A percentile compares a stretch with the other conserved stretches of the same genome.
Conservation (phyloP, 148 eudicot genomes). For the Rhododendron henanense region DNA sequence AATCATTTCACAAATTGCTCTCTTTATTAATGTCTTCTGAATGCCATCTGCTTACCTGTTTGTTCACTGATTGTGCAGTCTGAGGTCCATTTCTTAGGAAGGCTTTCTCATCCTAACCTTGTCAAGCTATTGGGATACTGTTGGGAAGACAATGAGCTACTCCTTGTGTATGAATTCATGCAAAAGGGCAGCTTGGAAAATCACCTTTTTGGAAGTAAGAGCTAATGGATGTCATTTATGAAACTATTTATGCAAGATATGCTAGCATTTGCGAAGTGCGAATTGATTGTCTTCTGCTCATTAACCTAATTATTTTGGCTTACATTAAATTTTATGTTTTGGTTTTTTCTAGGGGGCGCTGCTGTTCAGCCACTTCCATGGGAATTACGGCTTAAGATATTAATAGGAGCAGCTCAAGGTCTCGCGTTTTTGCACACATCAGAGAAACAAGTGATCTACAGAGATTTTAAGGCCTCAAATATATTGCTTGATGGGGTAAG, state of each 20-base stretch:
- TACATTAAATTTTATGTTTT: background rate
- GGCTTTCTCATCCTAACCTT: constrained; percentile 77
- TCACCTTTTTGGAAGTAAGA: constrained; percentile 82
- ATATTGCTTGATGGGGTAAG: constrained; percentile 77
- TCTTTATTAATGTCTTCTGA: background rate
- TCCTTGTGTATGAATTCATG: constrained; percentile 80
- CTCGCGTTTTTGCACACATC: constrained; percentile 63
- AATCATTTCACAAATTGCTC: background rate
- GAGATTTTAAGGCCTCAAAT: constrained; percentile 81
- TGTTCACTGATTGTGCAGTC: constrained; percentile 43
- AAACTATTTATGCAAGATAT: background rate
- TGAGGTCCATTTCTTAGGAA: constrained; percentile 74
- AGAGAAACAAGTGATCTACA: constrained; percentile 60
- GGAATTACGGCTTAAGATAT: constrained; percentile 64
- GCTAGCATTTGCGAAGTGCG: background rate
- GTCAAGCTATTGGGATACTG: constrained; percentile 77
- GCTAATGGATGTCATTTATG: background rate
- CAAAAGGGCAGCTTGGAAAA: constrained; percentile 80
- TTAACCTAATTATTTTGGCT: background rate
- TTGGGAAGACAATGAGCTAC: constrained; percentile 59
- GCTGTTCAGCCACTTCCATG: constrained; percentile 82
- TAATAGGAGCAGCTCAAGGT: constrained; percentile 81
- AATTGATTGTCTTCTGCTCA: background rate
- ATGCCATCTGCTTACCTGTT: constrained; percentile 3
- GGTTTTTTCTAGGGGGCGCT: constrained; percentile 45